Evolutionary conservation across 768 basidiomycete genomes (phyloP).

Genomic region (Tephrocybe sp.): DNA sequence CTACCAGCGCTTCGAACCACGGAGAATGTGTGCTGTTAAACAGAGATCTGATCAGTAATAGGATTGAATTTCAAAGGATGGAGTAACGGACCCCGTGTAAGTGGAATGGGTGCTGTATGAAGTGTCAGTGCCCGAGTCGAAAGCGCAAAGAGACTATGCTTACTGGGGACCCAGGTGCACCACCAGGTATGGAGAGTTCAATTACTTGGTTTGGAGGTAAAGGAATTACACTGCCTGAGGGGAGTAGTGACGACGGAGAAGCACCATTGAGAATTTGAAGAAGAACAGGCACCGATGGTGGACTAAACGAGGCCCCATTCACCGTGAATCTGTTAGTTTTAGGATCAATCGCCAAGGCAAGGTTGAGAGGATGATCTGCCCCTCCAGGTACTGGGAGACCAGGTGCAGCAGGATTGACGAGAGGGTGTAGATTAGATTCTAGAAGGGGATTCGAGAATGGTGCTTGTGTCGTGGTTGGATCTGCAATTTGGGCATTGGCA

Average conservation of each 20-base stretch:
- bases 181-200: conserved; percentile 20
- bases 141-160: background rate
- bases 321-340: conserved; percentile 18
- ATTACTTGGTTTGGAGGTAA: conserved; percentile 39
- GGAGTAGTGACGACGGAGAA: no score
- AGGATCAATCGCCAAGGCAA: conserved; percentile 18
- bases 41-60: background rate
- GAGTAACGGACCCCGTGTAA: conserved; percentile 39
- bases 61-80: conserved; percentile 24
- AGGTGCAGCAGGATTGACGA: background rate
- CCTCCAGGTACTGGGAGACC: background rate
- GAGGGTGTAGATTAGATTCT: background rate
- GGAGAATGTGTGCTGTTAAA: background rate
- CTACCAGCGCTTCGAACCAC: conserved; percentile 28
- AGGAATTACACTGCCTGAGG: no score
- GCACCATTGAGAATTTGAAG: no score
- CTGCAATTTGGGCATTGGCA: background rate
- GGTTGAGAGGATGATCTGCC: conserved; percentile 2
- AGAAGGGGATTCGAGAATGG: background rate
- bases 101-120: conserved; percentile 42
- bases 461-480: background rate
- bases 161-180: background rate
- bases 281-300: conserved; percentile 27
- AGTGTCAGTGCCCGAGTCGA: background rate
- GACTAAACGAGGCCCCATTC: conserved; percentile 27